Base-by-base conservation (phyloP, 495 filamentous ascomycete genomes). In the Acidiella bohemica region DNA sequence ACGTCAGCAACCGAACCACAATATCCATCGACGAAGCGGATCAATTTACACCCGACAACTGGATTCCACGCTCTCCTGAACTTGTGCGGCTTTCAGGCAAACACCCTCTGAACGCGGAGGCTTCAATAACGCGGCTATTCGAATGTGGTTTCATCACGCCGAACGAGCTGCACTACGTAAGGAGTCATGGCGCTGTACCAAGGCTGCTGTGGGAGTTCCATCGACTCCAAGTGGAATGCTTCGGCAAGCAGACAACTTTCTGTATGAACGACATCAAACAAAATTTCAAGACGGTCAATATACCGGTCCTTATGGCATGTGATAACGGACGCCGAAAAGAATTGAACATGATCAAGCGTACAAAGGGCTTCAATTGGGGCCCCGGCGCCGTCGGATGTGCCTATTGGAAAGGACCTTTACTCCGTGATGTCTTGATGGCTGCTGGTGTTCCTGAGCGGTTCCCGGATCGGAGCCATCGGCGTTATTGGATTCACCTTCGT, bases 31-130 rank as follows among this genome's bases (percentile, higher is more conserved):
- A 59, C 36, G 57, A 57, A 37, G 34, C 25, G 9, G 55, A 60
- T 39, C 53, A 61, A 37, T 53, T 52, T 34, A 45, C 50, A 6
- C 55, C 51, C 0, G 59, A 61, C 31, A 61, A 53, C 29, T 60
- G 57, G 59, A 36, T 60, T 20, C 57, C 58, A 9, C 50, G 55
- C 2, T 46, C 41, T 6, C 38, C 36, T 16, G n/a, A 54, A 4
- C 50, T 60, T 6, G 49, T 59, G 9, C 57, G 59, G 0, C 40
- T 59, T 6, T 57, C 59, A 4, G 54, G 58, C 18, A 59, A 54
- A 16, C 53, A 60, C 32, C 55, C 59, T 1, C 23, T 62, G 21
- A 62, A 60, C 32, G 55, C 41, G 0, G 57, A 62, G 39, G 29
- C 47, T 2, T 10, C 37, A 3, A 32, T 57, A 8, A 30, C 38